Percentiles rank a stretch among this genome's conserved stretches.
Evolutionary conservation across 23 red algal species (phyloP).

Genomic region (Gracilaria gracilis): DNA sequence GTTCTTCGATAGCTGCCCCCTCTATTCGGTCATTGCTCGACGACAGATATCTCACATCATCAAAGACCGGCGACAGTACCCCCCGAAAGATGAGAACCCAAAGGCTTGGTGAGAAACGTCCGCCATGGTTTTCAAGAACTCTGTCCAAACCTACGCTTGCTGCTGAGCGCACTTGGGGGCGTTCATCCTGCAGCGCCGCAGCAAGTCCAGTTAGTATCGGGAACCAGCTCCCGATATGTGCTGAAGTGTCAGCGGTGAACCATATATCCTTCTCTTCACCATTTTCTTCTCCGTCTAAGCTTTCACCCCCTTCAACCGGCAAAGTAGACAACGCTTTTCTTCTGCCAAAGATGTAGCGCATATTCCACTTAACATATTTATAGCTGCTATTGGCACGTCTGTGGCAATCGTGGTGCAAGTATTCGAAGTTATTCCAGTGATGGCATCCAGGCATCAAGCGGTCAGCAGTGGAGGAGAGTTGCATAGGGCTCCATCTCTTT

Average conservation of each 20-base stretch:
- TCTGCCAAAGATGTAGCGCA: constrained; percentile 65
- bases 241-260: constrained; percentile 77
- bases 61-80: constrained; percentile 92
- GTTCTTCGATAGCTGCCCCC: constrained; percentile 58
- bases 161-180: constrained; percentile 67
- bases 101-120: constrained; percentile 74
- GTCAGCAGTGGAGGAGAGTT: constrained; percentile 4
- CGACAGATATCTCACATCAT: constrained; percentile 87
- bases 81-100: constrained; percentile 94
- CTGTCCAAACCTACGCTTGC: constrained; percentile 78
- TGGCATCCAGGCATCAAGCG: constrained; percentile 47
- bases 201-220: constrained; percentile 88
- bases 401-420: constrained; percentile 66
- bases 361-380: constrained; percentile 73
- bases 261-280: constrained; percentile 19
- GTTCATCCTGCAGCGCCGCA: constrained; percentile 64
- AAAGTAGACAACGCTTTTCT: constrained; percentile 55
- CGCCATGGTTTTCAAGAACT: constrained; percentile 81
- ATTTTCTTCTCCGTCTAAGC: not conserved
- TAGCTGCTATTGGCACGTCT: constrained; percentile 72
- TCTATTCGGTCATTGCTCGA: constrained; percentile 55
- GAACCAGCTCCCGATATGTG: constrained; percentile 91
- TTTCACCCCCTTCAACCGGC: constrained; percentile 2
- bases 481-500: not conserved
- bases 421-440: constrained; percentile 82